phyloP scores from a whole-genome alignment of 108 stramenopile genomes.

The Bacterosira constricta region DNA sequence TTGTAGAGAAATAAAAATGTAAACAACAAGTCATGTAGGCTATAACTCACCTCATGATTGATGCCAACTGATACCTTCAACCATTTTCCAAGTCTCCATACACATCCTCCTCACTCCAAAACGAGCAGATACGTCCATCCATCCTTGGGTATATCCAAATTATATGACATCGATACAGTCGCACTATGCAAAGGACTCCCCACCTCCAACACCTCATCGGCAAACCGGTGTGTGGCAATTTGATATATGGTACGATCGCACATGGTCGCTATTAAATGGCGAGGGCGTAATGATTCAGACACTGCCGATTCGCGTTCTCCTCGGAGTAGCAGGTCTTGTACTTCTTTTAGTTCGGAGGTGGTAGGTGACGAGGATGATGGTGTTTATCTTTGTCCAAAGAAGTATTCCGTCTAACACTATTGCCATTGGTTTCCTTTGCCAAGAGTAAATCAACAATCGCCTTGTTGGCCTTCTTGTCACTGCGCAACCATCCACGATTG shows the following conservation, averaged over 20 bases:
- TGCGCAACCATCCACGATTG: slow-evolving; percentile 61
- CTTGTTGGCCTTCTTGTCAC: slow-evolving; percentile 65
- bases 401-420: too few relatives aligned
- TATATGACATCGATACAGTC: slow-evolving; percentile 67
- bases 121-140: slow-evolving; percentile 13
- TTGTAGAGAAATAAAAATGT: neutral
- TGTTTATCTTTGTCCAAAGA: neutral
- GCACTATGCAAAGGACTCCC: slow-evolving; percentile 83
- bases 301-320: slow-evolving; percentile 79
- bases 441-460: slow-evolving; percentile 74
- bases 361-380: neutral
- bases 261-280: slow-evolving; percentile 72
- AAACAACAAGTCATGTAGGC: neutral
- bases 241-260: slow-evolving; percentile 69
- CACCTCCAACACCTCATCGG: slow-evolving; percentile 46
- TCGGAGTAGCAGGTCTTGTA: slow-evolving; percentile 33
- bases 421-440: neutral
- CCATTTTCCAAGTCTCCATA: slow-evolving; percentile 37
- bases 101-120: slow-evolving; percentile 52
- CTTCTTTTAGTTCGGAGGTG: slow-evolving; percentile 17
- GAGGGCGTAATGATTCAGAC: slow-evolving; percentile 55
- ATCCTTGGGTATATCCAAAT: slow-evolving; percentile 45
- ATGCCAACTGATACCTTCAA: slow-evolving; percentile 13
- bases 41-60: slow-evolving; percentile 1
- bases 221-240: slow-evolving; percentile 59